Conservation (phyloP, 768 basidiomycete species). For the Tylopilus vinaceipallidus region DNA sequence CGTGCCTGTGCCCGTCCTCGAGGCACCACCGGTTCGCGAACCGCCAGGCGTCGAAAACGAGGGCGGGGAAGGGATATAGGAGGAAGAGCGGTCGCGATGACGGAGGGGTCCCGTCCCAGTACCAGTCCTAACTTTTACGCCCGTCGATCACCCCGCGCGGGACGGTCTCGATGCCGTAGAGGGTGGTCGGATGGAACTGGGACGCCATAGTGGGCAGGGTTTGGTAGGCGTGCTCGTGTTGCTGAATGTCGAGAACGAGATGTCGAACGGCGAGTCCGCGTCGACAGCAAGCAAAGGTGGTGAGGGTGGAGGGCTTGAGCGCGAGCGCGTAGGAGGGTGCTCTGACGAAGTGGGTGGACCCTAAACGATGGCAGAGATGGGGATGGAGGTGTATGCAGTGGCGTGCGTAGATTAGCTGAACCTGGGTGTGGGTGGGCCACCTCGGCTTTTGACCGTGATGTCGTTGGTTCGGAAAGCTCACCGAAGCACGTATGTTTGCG, state of each 20-base stretch:
- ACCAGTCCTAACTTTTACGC: not conserved
- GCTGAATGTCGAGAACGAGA: conserved; percentile 24
- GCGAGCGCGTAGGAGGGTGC: not conserved
- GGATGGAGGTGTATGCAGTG: not conserved
- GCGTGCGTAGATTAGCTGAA: not conserved
- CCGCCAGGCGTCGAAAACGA: conserved; percentile 8
- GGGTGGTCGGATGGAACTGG: not conserved
- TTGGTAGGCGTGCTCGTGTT: conserved; percentile 31
- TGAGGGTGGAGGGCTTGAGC: conserved; percentile 1
- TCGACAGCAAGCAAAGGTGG: conserved; percentile 5
- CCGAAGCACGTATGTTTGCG: not conserved
- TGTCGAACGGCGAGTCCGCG: conserved; percentile 20
- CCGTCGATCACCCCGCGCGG: no score
- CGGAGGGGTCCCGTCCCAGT: not conserved
- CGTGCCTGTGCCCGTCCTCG: not conserved
- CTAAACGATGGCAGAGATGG: not conserved
- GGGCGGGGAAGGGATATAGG: conserved; percentile 19
- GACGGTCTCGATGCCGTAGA: no score
- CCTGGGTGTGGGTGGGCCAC: not conserved
- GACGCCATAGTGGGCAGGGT: conserved; percentile 8
- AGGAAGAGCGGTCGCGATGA: conserved; percentile 10
- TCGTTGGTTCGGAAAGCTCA: not conserved
- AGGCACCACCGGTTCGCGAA: not conserved
- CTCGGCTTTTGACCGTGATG: not conserved
- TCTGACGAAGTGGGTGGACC: not conserved